Evolutionary conservation across 495 filamentous ascomycete genomes (phyloP).

Genomic region (Alectoria sarmentosa): DNA sequence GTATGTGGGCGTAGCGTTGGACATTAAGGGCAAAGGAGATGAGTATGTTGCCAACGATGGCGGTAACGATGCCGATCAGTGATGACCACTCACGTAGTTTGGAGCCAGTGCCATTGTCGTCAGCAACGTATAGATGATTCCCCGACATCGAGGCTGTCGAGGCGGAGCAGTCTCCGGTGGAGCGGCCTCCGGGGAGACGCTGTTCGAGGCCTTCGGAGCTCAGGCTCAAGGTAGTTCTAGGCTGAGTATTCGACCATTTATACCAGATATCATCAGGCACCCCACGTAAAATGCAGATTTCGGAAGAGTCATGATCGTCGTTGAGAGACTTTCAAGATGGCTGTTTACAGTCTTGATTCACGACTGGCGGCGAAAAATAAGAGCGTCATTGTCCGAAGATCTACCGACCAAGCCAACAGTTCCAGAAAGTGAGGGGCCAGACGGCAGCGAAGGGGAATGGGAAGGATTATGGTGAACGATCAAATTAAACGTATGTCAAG

Average conservation of each 20-base stretch:
- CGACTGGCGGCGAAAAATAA: not conserved
- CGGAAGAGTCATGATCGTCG: not conserved
- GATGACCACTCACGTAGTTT: constrained; percentile 73
- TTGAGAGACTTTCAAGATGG: not conserved
- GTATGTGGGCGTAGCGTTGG: constrained; percentile 90
- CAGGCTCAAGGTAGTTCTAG: not conserved
- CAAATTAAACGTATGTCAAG: too few relatives aligned
- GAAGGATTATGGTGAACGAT: too few relatives aligned
- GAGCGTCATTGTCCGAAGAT: not conserved
- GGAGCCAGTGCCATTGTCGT: not conserved
- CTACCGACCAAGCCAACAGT: too few relatives aligned
- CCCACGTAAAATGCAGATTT: not conserved
- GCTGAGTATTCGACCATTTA: not conserved
- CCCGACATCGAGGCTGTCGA: not conserved
- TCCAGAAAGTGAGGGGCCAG: too few relatives aligned
- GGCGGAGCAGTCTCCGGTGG: not conserved
- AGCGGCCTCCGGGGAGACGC: not conserved
- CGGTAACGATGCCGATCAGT: constrained; percentile 87
- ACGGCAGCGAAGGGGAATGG: too few relatives aligned
- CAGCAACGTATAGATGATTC: not conserved
- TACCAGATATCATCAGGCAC: not conserved
- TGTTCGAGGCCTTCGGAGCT: not conserved
- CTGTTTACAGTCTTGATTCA: not conserved
- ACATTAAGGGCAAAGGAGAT: constrained; percentile 95
- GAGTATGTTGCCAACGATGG: constrained; percentile 83